A percentile compares a stretch with the other conserved stretches of the same genome.
Evolutionary conservation across 2,329 filamentous ascomycete species (phyloP).

Genomic region (Macrophomina tecta): DNA sequence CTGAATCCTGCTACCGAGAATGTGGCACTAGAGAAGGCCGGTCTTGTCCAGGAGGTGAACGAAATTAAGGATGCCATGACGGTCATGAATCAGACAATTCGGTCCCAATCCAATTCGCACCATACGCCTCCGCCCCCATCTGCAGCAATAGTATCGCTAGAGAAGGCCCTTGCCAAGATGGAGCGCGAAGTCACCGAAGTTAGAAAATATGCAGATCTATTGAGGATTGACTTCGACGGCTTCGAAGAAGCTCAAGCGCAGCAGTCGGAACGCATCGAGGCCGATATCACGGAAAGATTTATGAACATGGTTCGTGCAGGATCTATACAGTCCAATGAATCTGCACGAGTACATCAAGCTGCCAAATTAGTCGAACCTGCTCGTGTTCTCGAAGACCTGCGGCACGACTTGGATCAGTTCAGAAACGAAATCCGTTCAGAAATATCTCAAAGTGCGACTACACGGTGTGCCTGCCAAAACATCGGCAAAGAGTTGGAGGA

Average conservation of each 20-base stretch:
- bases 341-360: too few species aligned
- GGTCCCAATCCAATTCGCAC: not conserved
- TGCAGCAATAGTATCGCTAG: not conserved
- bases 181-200: not conserved
- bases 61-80: not conserved
- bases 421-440: not conserved
- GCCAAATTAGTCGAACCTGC: not conserved
- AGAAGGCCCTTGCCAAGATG: not conserved
- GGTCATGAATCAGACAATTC: not conserved
- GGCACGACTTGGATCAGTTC: not conserved
- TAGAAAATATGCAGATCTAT: not conserved
- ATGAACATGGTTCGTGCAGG: too few species aligned
- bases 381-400: not conserved
- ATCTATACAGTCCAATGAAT: too few species aligned
- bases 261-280: slow-evolving; percentile 5
- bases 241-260: not conserved
- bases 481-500: not conserved
- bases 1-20: too few species aligned
- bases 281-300: not conserved
- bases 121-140: not conserved
- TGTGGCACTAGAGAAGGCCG: too few species aligned
- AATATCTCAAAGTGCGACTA: not conserved
- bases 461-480: not conserved
- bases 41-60: not conserved
- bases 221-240: not conserved